Percentiles rank a stretch among this genome's conserved stretches.
Conservation (phyloP, 306 rosid species). For the Myrica gale region DNA sequence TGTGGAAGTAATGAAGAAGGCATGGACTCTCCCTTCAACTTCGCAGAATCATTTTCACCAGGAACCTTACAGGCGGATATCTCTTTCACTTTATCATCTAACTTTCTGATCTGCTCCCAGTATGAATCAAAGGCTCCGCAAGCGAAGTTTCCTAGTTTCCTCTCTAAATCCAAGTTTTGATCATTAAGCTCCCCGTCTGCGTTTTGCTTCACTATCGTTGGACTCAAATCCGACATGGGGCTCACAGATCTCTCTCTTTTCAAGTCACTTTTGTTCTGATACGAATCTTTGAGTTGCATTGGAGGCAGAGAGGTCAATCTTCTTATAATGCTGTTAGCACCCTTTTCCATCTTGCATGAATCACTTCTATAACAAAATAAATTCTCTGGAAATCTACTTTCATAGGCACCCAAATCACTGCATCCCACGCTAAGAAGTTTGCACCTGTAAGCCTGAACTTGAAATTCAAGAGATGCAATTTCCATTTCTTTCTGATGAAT, state of each 20-base stretch:
- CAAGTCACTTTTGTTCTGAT: constrained; percentile 26
- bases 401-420: constrained; percentile 49
- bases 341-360: constrained; percentile 34
- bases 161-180: constrained; percentile 36
- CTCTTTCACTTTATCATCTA: constrained; percentile 71
- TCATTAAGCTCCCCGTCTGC: constrained; percentile 32
- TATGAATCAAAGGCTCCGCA: constrained; percentile 44
- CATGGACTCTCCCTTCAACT: constrained; percentile 35
- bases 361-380: constrained; percentile 40
- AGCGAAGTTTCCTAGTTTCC: constrained; percentile 23
- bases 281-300: constrained; percentile 38
- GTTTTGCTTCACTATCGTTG: constrained; percentile 30
- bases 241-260: constrained; percentile 47
- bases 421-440: constrained; percentile 59
- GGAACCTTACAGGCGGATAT: constrained; percentile 52
- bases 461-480: constrained; percentile 73
- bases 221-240: constrained; percentile 33
- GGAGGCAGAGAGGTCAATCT: constrained; percentile 74
- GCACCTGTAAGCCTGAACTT: constrained; percentile 64
- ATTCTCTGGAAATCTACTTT: constrained; percentile 52
- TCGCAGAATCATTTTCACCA: constrained; percentile 32
- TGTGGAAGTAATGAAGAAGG: constrained; percentile 48
- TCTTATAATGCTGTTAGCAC: constrained; percentile 35
- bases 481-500: constrained; percentile 85
- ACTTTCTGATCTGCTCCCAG: constrained; percentile 56